Evolutionary conservation across 2,329 filamentous ascomycete genomes (phyloP).

Genomic region (Pestalotiopsis sp.): DNA sequence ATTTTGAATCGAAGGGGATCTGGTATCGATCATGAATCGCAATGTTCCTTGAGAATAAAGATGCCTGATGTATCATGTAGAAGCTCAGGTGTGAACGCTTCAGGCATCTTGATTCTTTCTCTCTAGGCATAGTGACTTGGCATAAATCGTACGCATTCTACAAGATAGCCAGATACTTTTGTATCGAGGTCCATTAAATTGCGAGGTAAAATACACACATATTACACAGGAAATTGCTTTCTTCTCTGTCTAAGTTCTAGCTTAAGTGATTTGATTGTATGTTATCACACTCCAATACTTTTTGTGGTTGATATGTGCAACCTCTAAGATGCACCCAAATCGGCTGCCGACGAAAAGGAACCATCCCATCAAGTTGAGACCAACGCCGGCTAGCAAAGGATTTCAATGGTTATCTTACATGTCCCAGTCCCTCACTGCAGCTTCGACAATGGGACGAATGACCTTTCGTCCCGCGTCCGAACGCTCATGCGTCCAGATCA

Average conservation of each 20-base stretch:
- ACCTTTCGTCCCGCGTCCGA: constrained; percentile 43
- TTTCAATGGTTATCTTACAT: constrained; percentile 1
- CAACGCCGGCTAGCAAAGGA: neutral
- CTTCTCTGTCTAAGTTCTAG: neutral
- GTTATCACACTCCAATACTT: neutral
- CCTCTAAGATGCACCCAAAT: neutral
- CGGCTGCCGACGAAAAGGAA: neutral
- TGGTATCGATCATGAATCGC: too few relatives aligned
- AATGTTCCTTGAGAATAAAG: too few relatives aligned
- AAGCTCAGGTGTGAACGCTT: too few relatives aligned
- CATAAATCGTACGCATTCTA: too few relatives aligned
- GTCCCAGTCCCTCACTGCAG: constrained; percentile 43
- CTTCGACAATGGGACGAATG: constrained; percentile 47
- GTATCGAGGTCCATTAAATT: neutral
- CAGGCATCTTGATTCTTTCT: too few relatives aligned
- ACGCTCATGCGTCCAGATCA: constrained; percentile 45
- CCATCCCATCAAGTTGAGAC: neutral
- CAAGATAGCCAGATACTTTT: too few relatives aligned
- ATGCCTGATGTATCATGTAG: too few relatives aligned
- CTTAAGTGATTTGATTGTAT: neutral
- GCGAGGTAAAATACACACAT: neutral
- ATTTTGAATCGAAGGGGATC: neutral
- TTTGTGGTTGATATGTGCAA: neutral
- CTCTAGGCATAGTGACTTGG: too few relatives aligned
- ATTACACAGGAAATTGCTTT: neutral